These are phyloP conservation scores for Sisymbrium irio DNA, from an alignment of 345 rosid genomes.

Conservation along the genomic window DNA sequence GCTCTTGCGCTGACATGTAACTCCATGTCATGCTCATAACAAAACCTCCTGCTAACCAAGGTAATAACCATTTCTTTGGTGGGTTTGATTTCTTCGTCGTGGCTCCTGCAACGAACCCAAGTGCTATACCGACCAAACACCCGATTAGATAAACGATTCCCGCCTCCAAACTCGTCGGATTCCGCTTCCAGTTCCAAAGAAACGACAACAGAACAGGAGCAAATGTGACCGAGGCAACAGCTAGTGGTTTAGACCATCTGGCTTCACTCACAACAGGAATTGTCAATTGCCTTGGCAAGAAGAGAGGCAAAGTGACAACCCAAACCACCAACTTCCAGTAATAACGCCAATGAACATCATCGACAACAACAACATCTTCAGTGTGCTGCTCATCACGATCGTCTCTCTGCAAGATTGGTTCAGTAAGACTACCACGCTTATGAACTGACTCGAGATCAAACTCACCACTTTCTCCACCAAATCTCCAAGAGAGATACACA, in stretches of 20 bases:
- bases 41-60: slow-evolving; percentile 84
- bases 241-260: slow-evolving; percentile 77
- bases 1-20: slow-evolving; percentile 75
- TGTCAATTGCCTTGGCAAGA: slow-evolving; percentile 76
- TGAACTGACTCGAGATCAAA: slow-evolving; percentile 33
- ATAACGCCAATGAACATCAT: slow-evolving; percentile 9
- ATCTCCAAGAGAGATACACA: slow-evolving; percentile 50
- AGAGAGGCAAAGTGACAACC: slow-evolving; percentile 67
- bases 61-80: slow-evolving; percentile 56
- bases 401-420: slow-evolving; percentile 28
- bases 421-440: slow-evolving; percentile 27
- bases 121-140: slow-evolving; percentile 49
- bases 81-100: slow-evolving; percentile 60
- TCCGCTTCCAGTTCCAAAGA: slow-evolving; percentile 42
- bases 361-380: slow-evolving; percentile 1
- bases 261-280: slow-evolving; percentile 70
- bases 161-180: slow-evolving; percentile 28
- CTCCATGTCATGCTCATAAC: slow-evolving; percentile 89
- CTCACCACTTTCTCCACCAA: slow-evolving; percentile 26
- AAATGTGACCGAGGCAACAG: slow-evolving; percentile 56
- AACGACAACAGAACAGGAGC: slow-evolving; percentile 74
- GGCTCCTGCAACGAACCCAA: slow-evolving; percentile 57
- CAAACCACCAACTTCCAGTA: slow-evolving; percentile 34
- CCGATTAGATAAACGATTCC: slow-evolving; percentile 48
- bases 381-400: background rate